Evolutionary conservation across 1,139 yeast genomes (phyloP), one percentile per base, ranked within the genome.

Genomic region (Yamadazyma siamensis): DNA sequence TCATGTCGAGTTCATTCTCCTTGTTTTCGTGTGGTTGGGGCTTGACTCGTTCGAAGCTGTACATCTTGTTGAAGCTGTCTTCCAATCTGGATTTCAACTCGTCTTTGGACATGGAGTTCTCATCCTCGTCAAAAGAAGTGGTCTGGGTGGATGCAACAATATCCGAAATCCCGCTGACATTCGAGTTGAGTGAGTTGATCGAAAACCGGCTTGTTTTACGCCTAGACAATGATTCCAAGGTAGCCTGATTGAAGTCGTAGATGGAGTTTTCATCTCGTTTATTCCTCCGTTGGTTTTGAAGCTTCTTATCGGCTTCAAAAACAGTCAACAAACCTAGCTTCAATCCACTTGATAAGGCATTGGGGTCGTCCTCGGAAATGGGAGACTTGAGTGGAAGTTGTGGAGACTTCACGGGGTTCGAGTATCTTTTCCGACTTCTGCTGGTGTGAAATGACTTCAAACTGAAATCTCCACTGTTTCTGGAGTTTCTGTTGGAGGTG

Each of bases 321-420:
- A 67, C 72, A 1, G 72, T 65, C 18, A 65, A 44, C 21, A 67
- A 46, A 1, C 70, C 67, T n/a, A 66, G 42, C 36, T 56, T 69
- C 19, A 67, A 46, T 1, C 74, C 73, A 2, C 62, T 52, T 2
- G 71, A 64, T 22, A 54, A 42, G 23, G 59, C 62, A 28, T 53
- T 52, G 33, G 55, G 31, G 13, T 37, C 39, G 14, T 32, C 39
- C 14, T 32, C 36, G 4, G 25, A 16, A 8, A 14, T 26, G 4
- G 34, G 30, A 15, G 36, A 32, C 16, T 25, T 33, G n/a, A 18
- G 22, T 3, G 28, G 23, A 9, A 27, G 21, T 19, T 28, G 35
- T 10, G 30, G 32, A 15, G 34, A 25, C 18, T 26, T n/a, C 12
- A 15, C 6, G 21, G 28, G 5, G 7, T 20, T 16, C 13, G 28